A percentile compares a stretch with the other conserved stretches of the same genome.
These are phyloP conservation scores for Umbellularia californica DNA, from an alignment of 164 flowering plant genomes.

Conservation along the genomic window DNA sequence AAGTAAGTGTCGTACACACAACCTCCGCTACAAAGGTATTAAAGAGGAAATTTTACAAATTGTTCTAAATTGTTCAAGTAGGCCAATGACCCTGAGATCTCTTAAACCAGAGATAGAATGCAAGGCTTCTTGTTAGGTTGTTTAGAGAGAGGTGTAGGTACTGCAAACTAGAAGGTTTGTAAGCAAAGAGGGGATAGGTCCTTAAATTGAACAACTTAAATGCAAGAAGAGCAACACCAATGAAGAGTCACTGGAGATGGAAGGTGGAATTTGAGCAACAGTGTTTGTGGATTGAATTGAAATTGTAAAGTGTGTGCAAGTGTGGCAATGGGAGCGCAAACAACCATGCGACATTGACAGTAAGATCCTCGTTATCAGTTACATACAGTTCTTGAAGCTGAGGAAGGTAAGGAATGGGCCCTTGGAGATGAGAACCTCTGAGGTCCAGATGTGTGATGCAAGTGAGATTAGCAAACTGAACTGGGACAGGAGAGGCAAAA, in stretches of 20 bases:
- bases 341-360: slow-evolving; percentile 8
- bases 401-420: slow-evolving; percentile 15
- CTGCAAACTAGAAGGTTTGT: slow-evolving; percentile 16
- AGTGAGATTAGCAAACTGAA: slow-evolving; percentile 14
- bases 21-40: too few relatives aligned
- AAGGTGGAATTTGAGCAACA: background rate
- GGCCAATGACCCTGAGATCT: slow-evolving; percentile 6
- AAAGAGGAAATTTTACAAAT: slow-evolving; percentile 16
- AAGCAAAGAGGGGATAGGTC: slow-evolving; percentile 17
- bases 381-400: slow-evolving; percentile 11
- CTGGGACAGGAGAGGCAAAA: slow-evolving; percentile 7
- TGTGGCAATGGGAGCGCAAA: slow-evolving; percentile 12
- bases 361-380: slow-evolving; percentile 5
- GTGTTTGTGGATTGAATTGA: background rate
- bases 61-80: slow-evolving; percentile 10
- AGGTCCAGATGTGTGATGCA: slow-evolving; percentile 14
- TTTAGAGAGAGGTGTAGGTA: slow-evolving; percentile 14
- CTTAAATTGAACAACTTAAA: slow-evolving; percentile 16
- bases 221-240: slow-evolving; percentile 1
- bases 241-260: slow-evolving; percentile 10
- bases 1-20: background rate
- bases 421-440: slow-evolving; percentile 2
- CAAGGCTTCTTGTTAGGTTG: slow-evolving; percentile 13
- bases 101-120: slow-evolving; percentile 12
- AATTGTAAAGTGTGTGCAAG: background rate